Evolutionary conservation across 2,329 filamentous ascomycete species (phyloP).

Genomic region (Aspergillus eucalypticola): DNA sequence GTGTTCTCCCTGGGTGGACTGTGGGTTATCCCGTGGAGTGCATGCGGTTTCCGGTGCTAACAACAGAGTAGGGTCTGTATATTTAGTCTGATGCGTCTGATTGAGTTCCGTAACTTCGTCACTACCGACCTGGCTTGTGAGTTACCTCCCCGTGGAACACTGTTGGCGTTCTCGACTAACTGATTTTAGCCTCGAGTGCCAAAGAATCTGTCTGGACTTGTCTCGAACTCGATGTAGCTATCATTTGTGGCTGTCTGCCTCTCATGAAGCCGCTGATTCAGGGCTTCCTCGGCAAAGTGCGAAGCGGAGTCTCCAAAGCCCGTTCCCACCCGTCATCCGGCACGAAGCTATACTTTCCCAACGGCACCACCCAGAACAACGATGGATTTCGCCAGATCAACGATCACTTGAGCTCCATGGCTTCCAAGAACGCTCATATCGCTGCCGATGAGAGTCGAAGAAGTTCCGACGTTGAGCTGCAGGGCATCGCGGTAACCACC

Average conservation of each 20-base stretch:
- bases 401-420: not conserved
- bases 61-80: conserved; percentile 21
- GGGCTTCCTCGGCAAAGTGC: conserved; percentile 10
- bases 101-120: conserved; percentile 16
- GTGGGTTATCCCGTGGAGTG: not conserved
- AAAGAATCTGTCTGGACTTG: conserved; percentile 25
- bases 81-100: conserved; percentile 21
- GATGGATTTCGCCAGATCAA: conserved; percentile 15
- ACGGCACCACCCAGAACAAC: conserved; percentile 1
- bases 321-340: conserved; percentile 4
- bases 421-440: not conserved
- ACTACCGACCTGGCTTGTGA: conserved; percentile 13
- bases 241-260: conserved; percentile 24
- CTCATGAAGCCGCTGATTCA: conserved; percentile 21
- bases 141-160: not conserved
- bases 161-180: not conserved
- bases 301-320: conserved; percentile 10
- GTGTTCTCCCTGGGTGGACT: conserved; percentile 16
- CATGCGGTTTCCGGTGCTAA: not conserved
- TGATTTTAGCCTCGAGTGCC: conserved; percentile 20
- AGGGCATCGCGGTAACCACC: conserved; percentile 12
- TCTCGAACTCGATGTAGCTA: conserved; percentile 22
- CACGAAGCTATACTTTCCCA: conserved; percentile 9
- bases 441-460: not conserved
- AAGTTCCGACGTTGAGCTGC: conserved; percentile 11